phyloP scores from a whole-genome alignment of 495 filamentous ascomycete species.

The Gamarada debralockiae region DNA sequence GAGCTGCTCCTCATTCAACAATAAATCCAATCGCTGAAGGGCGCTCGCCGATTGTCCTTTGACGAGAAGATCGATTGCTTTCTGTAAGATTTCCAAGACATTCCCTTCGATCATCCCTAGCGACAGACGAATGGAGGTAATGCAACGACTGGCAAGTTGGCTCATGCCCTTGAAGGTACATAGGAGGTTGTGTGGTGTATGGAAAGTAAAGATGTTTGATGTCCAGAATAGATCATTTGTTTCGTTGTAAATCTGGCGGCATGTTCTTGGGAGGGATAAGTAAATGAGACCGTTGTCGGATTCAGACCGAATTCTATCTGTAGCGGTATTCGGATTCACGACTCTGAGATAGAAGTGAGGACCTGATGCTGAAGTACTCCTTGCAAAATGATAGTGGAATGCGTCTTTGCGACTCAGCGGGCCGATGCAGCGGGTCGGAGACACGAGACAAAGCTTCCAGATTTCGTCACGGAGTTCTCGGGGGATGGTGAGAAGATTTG shows the following conservation, averaged over 20 bases:
- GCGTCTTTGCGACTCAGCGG: neutral
- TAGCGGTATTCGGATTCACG: neutral
- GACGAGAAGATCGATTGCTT: neutral
- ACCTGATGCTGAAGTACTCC: conserved; percentile 5
- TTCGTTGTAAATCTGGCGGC: conserved; percentile 6
- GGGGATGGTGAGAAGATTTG: conserved; percentile 10
- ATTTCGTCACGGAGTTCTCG: conserved; percentile 16
- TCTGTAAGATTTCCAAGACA: neutral
- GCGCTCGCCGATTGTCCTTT: neutral
- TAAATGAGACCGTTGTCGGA: neutral
- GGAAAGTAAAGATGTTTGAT: conserved; percentile 16
- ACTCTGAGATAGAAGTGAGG: conserved; percentile 8
- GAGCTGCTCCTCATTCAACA: neutral
- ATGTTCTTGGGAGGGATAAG: conserved; percentile 9
- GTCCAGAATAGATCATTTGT: conserved; percentile 14
- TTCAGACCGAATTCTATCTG: neutral
- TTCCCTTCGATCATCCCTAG: neutral
- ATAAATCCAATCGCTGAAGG: neutral
- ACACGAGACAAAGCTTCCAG: conserved; percentile 3
- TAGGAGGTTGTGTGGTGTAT: neutral
- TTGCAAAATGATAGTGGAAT: neutral
- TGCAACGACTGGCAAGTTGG: conserved; percentile 9
- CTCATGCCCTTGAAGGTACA: conserved; percentile 13
- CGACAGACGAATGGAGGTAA: neutral
- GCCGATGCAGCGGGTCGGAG: conserved; percentile 3